Evolutionary conservation across 2,329 filamentous ascomycete species (phyloP), one percentile per base, ranked within the genome.

Genomic region (Chaetomiaceae sp.): DNA sequence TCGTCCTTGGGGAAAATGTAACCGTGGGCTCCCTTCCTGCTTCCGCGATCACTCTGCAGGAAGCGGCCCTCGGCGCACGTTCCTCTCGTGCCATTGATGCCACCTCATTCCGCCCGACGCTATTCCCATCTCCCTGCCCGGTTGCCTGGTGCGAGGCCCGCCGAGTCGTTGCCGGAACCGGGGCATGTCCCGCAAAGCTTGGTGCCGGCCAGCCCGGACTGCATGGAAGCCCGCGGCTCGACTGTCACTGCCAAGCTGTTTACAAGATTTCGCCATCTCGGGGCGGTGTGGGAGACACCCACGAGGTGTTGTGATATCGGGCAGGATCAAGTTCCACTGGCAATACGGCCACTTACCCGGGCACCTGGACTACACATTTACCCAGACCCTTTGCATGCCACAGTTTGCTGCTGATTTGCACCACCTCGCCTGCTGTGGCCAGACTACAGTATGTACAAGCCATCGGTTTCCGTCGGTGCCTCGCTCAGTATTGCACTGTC

Each of bases 271-370:
- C 39, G 51, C 34, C 48, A 37, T 44, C 20, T 16, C 43, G 17
- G 41, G n/a, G 44, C 13, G 45, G 44, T 40, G 30, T 21, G 17
- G 44, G 46, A 55, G 54, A 38, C 50, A 56, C 54, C 57, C 54
- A 55, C 34, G 31, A 53, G 41, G n/a, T 41, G 27, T 50, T 56
- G 41, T 54, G 51, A 35, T 21, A 38, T 49, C 35, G 44, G 53
- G 41, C 43, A 43, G 35, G 27, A 44, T 56, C 53, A 19, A 55
- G n/a, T n/a, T n/a, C n/a, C n/a, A n/a, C n/a, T 57, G 51, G 42
- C 13, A 7, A 38, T 23, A n/a, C 25, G 34, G 21, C 34, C 35
- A 43, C 41, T 33, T 51, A 23, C 44, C 21, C 48, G 47, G 35
- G 25, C 47, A 48, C 43, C 12, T 14, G 34, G 10, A 9, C 27